Conservation (phyloP, 2,329 filamentous ascomycete species). For the Biscogniauxia marginata region DNA sequence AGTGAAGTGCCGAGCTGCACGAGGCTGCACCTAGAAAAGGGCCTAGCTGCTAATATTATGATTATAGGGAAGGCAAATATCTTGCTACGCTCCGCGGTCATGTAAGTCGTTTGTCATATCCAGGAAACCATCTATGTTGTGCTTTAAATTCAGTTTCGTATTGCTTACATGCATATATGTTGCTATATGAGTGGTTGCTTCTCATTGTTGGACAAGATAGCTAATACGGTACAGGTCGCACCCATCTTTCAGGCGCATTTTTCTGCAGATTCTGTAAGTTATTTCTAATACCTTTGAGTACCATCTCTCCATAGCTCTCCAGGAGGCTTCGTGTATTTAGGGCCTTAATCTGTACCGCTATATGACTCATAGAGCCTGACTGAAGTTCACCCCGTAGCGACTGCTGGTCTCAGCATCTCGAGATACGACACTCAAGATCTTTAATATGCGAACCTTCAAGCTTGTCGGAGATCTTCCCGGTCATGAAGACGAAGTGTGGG, state of each 20-base stretch:
- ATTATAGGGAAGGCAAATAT: conserved; percentile 65
- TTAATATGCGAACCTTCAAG: conserved; percentile 86
- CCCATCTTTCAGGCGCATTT: conserved; percentile 1
- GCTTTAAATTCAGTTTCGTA: no score
- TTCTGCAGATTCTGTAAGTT: not conserved
- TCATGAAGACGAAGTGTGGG: conserved; percentile 25
- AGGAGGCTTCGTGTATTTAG: not conserved
- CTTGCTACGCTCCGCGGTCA: conserved; percentile 86
- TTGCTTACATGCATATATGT: no score
- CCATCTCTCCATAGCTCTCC: not conserved
- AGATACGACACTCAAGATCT: conserved; percentile 87
- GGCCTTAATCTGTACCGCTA: not conserved
- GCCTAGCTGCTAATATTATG: conserved; percentile 15
- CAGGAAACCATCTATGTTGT: no score
- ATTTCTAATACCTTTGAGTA: not conserved
- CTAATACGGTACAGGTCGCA: not conserved
- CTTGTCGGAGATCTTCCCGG: conserved; percentile 40
- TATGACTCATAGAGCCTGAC: not conserved
- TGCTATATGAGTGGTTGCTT: no score
- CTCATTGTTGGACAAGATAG: not conserved
- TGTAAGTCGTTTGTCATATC: conserved; percentile 55
- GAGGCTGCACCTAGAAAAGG: not conserved
- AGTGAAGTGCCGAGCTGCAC: conserved; percentile 10
- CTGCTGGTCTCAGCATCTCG: conserved; percentile 84
- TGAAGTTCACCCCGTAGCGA: conserved; percentile 18